phyloP scores from a whole-genome alignment of 2,329 filamentous ascomycete genomes.

The Trichoderma polysporum region DNA sequence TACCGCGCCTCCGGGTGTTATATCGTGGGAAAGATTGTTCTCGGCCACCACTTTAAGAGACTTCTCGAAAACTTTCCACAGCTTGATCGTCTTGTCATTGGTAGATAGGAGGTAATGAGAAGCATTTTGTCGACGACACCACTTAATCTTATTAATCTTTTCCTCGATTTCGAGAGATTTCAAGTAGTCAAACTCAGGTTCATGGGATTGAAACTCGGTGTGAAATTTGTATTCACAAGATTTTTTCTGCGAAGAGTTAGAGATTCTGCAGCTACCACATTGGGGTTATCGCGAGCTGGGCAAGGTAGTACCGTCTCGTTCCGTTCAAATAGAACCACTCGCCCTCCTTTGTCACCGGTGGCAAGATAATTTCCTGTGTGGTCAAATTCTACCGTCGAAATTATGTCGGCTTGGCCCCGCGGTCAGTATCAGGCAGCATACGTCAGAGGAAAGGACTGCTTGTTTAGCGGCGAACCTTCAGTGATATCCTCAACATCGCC shows the following conservation, averaged over 20 bases:
- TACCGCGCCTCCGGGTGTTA: conserved; percentile 72
- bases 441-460: conserved; percentile 20
- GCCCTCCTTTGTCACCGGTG: conserved; percentile 85
- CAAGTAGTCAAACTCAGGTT: conserved; percentile 98
- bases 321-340: conserved; percentile 83
- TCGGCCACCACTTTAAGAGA: conserved; percentile 98
- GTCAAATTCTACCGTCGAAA: conserved; percentile 88
- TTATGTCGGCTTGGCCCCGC: conserved; percentile 70
- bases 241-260: conserved; percentile 72
- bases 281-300: conserved; percentile 30
- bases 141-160: conserved; percentile 99
- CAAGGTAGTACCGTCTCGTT: conserved; percentile 80
- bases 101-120: conserved; percentile 98
- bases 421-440: conserved; percentile 18
- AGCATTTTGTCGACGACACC: conserved; percentile 96
- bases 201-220: conserved; percentile 99
- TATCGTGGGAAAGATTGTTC: conserved; percentile 94
- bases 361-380: conserved; percentile 87
- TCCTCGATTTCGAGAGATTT: conserved; percentile 99
- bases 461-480: conserved; percentile 63
- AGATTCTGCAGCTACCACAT: background rate
- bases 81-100: conserved; percentile 99
- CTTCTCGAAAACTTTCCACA: conserved; percentile 99
- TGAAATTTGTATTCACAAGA: conserved; percentile 99
- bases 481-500: conserved; percentile 99